Percentiles rank a stretch among this genome's conserved stretches.
These are phyloP conservation scores for Fusarium napiforme DNA, from an alignment of 2,329 filamentous ascomycete species.

Conservation along the genomic window DNA sequence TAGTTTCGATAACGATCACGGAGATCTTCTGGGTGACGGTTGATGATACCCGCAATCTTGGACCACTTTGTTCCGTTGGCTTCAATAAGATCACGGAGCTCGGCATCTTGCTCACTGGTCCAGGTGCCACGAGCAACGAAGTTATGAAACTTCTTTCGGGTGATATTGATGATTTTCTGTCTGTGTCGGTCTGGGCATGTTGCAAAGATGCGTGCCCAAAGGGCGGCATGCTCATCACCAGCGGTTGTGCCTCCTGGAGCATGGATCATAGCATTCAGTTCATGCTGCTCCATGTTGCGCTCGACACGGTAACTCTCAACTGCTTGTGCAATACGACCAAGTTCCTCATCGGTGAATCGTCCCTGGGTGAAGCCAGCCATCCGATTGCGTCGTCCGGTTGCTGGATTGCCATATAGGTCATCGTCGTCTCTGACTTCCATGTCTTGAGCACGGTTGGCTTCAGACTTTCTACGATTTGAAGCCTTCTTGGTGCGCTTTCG, in stretches of 20 bases:
- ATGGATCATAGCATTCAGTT: constrained; percentile 61
- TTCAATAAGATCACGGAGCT: constrained; percentile 51
- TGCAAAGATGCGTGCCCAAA: constrained; percentile 63
- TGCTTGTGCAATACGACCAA: constrained; percentile 53
- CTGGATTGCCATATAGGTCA: constrained; percentile 23
- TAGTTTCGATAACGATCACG: constrained; percentile 78
- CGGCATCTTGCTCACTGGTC: constrained; percentile 52
- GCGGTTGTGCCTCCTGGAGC: constrained; percentile 50
- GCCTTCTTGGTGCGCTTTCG: constrained; percentile 46
- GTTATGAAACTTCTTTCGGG: constrained; percentile 73
- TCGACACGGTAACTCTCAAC: constrained; percentile 59
- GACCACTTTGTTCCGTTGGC: constrained; percentile 66
- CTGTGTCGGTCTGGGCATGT: constrained; percentile 62
- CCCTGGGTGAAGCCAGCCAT: constrained; percentile 51
- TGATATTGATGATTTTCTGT: constrained; percentile 65
- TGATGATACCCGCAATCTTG: constrained; percentile 69
- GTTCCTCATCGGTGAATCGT: constrained; percentile 57
- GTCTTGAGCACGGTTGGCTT: constrained; percentile 36
- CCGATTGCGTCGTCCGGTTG: constrained; percentile 37
- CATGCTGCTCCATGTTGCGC: constrained; percentile 54
- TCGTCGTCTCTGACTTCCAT: constrained; percentile 40
- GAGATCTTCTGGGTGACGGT: constrained; percentile 72
- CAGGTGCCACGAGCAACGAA: constrained; percentile 65
- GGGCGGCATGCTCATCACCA: constrained; percentile 51
- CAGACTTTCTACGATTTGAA: constrained; percentile 40